Evolutionary conservation across 1,139 yeast genomes (phyloP).

Genomic region (Taphrina confusa): DNA sequence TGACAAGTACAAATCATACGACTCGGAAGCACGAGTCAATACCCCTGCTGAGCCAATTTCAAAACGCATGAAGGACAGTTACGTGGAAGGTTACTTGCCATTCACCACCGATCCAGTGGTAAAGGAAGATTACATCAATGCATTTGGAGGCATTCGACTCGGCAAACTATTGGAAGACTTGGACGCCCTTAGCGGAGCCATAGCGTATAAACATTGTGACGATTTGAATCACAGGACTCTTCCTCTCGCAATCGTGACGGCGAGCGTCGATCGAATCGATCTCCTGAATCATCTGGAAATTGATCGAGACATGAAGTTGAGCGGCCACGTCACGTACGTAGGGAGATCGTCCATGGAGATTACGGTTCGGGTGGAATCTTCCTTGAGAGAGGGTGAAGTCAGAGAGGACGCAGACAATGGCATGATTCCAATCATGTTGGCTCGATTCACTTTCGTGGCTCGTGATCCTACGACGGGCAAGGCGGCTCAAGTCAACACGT

Average conservation of each 20-base stretch:
- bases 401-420: slow-evolving; percentile 21
- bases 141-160: slow-evolving; percentile 43
- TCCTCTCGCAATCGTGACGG: slow-evolving; percentile 24
- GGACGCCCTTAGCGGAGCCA: slow-evolving; percentile 85
- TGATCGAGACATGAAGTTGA: slow-evolving; percentile 69
- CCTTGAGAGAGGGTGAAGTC: slow-evolving; percentile 47
- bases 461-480: slow-evolving; percentile 86
- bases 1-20: slow-evolving; percentile 27
- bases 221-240: slow-evolving; percentile 70
- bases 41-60: slow-evolving; percentile 9
- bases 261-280: slow-evolving; percentile 74
- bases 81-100: slow-evolving; percentile 29
- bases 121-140: slow-evolving; percentile 31
- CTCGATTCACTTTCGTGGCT: slow-evolving; percentile 93
- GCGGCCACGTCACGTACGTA: slow-evolving; percentile 91
- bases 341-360: slow-evolving; percentile 96
- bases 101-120: slow-evolving; percentile 29
- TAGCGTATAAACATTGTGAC: slow-evolving; percentile 84
- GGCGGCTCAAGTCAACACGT: slow-evolving; percentile 31
- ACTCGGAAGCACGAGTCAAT: not conserved
- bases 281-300: slow-evolving; percentile 84
- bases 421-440: slow-evolving; percentile 66
- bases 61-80: slow-evolving; percentile 25
- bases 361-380: slow-evolving; percentile 54
- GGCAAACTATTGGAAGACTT: slow-evolving; percentile 91